phyloP scores from a whole-genome alignment of 345 rosid species.

The Citrus medica region DNA sequence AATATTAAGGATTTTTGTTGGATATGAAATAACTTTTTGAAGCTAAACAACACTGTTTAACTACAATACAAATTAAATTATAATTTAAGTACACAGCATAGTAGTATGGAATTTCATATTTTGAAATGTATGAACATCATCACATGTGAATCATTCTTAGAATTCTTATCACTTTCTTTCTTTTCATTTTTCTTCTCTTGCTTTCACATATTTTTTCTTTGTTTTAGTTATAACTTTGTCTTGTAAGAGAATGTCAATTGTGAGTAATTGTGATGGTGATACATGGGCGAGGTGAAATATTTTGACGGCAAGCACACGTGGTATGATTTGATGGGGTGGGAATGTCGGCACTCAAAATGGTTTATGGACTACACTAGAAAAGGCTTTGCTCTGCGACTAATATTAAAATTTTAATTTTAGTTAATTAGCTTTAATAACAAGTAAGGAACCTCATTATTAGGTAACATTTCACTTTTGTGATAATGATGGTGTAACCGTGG shows the following conservation, averaged over 20 bases:
- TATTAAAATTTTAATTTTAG: neutral
- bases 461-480: neutral
- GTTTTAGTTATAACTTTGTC: neutral
- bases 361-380: neutral
- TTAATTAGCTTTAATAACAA: neutral
- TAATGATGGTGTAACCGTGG: neutral
- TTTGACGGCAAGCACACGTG: slow-evolving; percentile 8
- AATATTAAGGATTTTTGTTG: too few species aligned
- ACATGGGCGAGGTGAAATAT: neutral
- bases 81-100: too few species aligned
- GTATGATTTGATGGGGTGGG: slow-evolving; percentile 1
- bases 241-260: neutral
- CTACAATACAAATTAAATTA: too few species aligned
- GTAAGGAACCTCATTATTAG: slow-evolving; percentile 1
- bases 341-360: slow-evolving; percentile 10
- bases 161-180: too few species aligned
- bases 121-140: too few species aligned
- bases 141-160: too few species aligned
- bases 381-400: neutral
- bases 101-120: too few species aligned
- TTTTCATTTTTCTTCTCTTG: too few species aligned
- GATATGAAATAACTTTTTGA: too few species aligned
- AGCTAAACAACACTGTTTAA: too few species aligned
- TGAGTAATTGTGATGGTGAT: neutral
- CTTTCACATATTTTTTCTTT: neutral